Evolutionary conservation across 2,329 filamentous ascomycete genomes (phyloP).

Genomic region (Teratosphaeria epicoccoides): DNA sequence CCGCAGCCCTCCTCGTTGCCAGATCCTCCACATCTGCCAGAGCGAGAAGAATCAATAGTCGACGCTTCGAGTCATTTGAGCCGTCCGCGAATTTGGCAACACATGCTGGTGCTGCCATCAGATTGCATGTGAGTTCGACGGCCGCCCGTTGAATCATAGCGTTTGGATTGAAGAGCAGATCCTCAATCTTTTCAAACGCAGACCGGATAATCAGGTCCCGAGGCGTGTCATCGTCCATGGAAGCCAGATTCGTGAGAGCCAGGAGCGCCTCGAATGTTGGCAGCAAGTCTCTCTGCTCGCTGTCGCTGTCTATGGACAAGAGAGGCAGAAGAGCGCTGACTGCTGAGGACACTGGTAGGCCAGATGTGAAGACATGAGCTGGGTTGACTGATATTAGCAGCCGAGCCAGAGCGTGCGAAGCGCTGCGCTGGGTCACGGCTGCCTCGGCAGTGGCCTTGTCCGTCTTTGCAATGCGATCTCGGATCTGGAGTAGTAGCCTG

Average conservation of each 20-base stretch:
- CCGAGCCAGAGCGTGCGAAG: constrained; percentile 37
- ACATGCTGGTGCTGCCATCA: constrained; percentile 60
- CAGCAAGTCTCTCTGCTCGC: constrained; percentile 61
- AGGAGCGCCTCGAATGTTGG: constrained; percentile 85
- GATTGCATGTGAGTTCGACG: constrained; percentile 83
- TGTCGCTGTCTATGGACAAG: constrained; percentile 51
- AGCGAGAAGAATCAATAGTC: constrained; percentile 75
- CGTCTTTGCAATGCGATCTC: constrained; percentile 49
- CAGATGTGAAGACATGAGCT: constrained; percentile 69
- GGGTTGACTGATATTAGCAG: constrained; percentile 53
- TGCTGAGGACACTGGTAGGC: constrained; percentile 62
- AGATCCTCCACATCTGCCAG: constrained; percentile 77
- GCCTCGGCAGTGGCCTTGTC: constrained; percentile 25
- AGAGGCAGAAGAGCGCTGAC: constrained; percentile 71
- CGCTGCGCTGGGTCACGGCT: constrained; percentile 21
- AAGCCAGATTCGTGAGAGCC: constrained; percentile 88
- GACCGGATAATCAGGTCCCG: constrained; percentile 60
- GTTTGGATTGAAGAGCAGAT: constrained; percentile 71
- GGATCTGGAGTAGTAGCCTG: constrained; percentile 66
- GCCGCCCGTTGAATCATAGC: constrained; percentile 67
- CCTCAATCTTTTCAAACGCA: constrained; percentile 68
- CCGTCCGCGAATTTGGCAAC: constrained; percentile 57
- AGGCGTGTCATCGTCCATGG: constrained; percentile 52
- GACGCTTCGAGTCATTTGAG: constrained; percentile 55
- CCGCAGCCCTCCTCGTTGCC: constrained; percentile 70